Conservation (phyloP, 2,329 filamentous ascomycete genomes). For the Aspergillus candidus region DNA sequence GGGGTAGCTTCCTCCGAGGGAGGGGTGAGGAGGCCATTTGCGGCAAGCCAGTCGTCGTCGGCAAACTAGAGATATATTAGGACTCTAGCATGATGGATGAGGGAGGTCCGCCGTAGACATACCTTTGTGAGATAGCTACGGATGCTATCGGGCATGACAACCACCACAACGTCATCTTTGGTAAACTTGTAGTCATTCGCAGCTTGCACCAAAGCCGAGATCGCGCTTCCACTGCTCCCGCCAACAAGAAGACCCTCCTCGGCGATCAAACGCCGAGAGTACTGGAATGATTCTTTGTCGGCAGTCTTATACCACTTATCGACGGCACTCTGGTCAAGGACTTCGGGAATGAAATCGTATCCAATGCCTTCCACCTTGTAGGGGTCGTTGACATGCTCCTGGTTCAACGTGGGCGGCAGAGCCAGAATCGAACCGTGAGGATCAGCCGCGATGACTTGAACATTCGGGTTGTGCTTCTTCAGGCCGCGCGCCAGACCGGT, state of each 20-base stretch:
- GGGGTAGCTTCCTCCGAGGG: conserved; percentile 44
- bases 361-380: conserved; percentile 99
- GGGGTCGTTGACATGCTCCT: conserved; percentile 69
- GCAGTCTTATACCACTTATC: conserved; percentile 99
- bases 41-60: conserved; percentile 97
- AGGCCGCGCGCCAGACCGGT: conserved; percentile 81
- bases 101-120: neutral
- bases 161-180: conserved; percentile 82
- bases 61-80: conserved; percentile 57
- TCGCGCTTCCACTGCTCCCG: conserved; percentile 86
- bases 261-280: conserved; percentile 81
- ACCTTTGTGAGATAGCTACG: conserved; percentile 91
- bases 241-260: conserved; percentile 93
- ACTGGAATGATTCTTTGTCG: conserved; percentile 83
- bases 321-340: conserved; percentile 71
- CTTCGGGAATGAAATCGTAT: conserved; percentile 96
- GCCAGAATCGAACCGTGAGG: conserved; percentile 89
- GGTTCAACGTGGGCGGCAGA: conserved; percentile 70
- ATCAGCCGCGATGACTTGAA: conserved; percentile 90
- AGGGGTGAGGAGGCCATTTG: conserved; percentile 79
- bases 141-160: conserved; percentile 91
- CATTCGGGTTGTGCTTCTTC: conserved; percentile 73
- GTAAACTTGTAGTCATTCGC: conserved; percentile 69
- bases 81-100: neutral
- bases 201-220: conserved; percentile 73